Percentiles rank a stretch among this genome's conserved stretches.
phyloP scores from a whole-genome alignment of 2,329 filamentous ascomycete genomes.

The Talaromyces rugulosus region DNA sequence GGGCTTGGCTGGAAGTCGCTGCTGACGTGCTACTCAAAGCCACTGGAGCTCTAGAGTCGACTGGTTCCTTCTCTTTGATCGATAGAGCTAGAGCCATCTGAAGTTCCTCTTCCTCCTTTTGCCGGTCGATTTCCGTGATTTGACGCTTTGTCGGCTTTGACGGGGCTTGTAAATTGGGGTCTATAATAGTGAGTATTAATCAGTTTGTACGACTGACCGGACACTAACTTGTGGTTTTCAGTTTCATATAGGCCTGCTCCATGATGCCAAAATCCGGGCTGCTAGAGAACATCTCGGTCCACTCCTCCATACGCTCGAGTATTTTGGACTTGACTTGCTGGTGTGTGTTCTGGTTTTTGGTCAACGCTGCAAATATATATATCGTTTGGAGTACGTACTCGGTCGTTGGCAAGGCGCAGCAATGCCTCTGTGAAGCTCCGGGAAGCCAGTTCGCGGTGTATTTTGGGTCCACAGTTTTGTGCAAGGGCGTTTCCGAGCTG shows the following conservation, averaged over 20 bases:
- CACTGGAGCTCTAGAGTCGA: slow-evolving; percentile 32
- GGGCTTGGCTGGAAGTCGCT: slow-evolving; percentile 26
- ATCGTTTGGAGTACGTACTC: slow-evolving; percentile 41
- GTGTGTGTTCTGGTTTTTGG: slow-evolving; percentile 67
- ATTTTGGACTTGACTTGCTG: slow-evolving; percentile 97
- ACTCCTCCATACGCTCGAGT: slow-evolving; percentile 90
- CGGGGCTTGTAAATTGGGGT: slow-evolving; percentile 85
- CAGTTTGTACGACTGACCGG: not conserved
- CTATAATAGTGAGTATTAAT: slow-evolving; percentile 41
- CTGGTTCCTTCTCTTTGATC: slow-evolving; percentile 70
- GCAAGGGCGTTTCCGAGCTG: slow-evolving; percentile 85
- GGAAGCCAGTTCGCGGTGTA: slow-evolving; percentile 86
- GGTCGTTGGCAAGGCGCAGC: slow-evolving; percentile 82
- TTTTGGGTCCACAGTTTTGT: slow-evolving; percentile 81
- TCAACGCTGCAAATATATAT: not conserved
- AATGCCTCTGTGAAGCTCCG: slow-evolving; percentile 93
- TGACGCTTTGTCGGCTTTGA: slow-evolving; percentile 91
- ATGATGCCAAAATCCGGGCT: slow-evolving; percentile 95
- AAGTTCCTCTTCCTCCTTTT: slow-evolving; percentile 94
- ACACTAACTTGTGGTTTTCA: slow-evolving; percentile 64
- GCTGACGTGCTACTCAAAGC: slow-evolving; percentile 30
- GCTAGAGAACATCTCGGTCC: slow-evolving; percentile 88
- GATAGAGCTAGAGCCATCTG: slow-evolving; percentile 94
- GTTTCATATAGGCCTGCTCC: slow-evolving; percentile 85
- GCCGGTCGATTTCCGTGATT: slow-evolving; percentile 82